Percentiles rank a stretch among this genome's conserved stretches.
Evolutionary conservation across 1,284 basidiomycete species (phyloP).

Genomic region (Trametes polyzona): DNA sequence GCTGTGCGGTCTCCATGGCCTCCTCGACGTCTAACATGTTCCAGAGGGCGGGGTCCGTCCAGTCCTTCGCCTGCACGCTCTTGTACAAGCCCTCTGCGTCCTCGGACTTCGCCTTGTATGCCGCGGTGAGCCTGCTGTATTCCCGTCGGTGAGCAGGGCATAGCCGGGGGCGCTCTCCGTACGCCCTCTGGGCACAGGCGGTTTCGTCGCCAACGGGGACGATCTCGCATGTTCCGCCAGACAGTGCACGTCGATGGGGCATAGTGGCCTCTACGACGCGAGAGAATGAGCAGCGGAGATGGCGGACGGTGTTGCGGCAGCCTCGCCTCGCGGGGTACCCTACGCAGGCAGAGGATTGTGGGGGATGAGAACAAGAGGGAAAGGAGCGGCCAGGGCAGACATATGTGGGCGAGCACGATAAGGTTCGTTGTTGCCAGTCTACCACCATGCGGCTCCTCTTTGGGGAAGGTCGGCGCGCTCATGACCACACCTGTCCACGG

Average conservation of each 20-base stretch:
- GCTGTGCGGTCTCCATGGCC: background rate
- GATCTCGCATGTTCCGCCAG: background rate
- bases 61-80: background rate
- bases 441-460: background rate
- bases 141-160: constrained; percentile 2
- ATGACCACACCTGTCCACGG: no score
- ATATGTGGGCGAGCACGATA: background rate
- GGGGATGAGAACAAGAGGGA: background rate
- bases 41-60: constrained; percentile 3
- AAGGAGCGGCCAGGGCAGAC: background rate
- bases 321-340: background rate
- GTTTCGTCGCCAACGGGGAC: constrained; percentile 1
- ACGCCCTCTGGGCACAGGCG: background rate
- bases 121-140: constrained; percentile 1
- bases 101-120: constrained; percentile 6
- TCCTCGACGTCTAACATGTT: background rate
- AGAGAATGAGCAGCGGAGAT: background rate
- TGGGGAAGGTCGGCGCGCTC: background rate
- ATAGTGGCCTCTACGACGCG: background rate
- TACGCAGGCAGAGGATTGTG: background rate
- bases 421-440: background rate
- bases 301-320: background rate
- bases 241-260: background rate
- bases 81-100: background rate
- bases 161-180: constrained; percentile 9